These are phyloP conservation scores for Fraxinus xanthoxyloides DNA, from an alignment of 305 asterid species.

Conservation along the genomic window DNA sequence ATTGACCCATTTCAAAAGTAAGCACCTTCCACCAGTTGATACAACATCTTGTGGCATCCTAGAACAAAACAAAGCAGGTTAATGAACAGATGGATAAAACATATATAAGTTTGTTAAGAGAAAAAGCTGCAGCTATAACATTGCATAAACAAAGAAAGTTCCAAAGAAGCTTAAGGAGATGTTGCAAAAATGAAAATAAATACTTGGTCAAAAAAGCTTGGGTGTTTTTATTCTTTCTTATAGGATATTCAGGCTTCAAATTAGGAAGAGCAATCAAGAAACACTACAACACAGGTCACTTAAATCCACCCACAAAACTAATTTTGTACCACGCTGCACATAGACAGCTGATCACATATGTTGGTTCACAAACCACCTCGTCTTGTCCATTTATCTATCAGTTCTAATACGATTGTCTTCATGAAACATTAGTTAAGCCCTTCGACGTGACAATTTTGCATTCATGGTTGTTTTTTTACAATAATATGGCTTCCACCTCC, in stretches of 20 bases:
- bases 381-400: neutral
- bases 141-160: neutral
- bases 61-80: slow-evolving; percentile 15
- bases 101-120: neutral
- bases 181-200: neutral
- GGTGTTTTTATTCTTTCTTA: neutral
- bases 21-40: slow-evolving; percentile 81
- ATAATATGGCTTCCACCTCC: neutral
- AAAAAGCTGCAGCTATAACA: neutral
- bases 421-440: neutral
- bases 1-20: slow-evolving; percentile 75
- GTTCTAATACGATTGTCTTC: neutral
- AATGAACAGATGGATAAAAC: neutral
- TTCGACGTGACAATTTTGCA: neutral
- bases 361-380: neutral
- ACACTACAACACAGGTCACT: neutral
- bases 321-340: neutral
- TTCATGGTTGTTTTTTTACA: neutral
- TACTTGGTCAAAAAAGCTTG: neutral
- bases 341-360: neutral
- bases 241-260: neutral
- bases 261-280: neutral
- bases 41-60: slow-evolving; percentile 94
- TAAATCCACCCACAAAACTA: neutral
- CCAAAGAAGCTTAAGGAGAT: neutral